phyloP scores from a whole-genome alignment of 2,329 filamentous ascomycete genomes.

The Intubia oerlemansii region DNA sequence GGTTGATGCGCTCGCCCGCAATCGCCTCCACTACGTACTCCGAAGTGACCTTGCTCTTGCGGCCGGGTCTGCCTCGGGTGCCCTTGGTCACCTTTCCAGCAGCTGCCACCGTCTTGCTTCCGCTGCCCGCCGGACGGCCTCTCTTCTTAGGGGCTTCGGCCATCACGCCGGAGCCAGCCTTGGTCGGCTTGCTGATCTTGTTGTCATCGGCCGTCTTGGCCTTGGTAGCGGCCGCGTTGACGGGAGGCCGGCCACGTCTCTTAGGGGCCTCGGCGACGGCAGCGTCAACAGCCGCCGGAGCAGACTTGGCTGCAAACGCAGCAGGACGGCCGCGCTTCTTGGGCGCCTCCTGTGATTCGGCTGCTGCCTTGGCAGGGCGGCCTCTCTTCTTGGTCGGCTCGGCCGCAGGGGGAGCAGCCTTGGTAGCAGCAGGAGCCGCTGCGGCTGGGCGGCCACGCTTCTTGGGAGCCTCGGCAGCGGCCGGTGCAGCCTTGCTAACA shows the following conservation, averaged over 20 bases:
- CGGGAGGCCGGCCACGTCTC: neutral
- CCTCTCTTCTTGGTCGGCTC: neutral
- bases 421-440: neutral
- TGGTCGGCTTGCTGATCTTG: too few relatives aligned
- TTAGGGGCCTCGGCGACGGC: neutral
- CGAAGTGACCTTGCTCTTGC: too few relatives aligned
- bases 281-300: too few relatives aligned
- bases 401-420: neutral
- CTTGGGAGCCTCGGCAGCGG: neutral
- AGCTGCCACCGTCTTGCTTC: constrained; percentile 4
- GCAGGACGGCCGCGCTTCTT: constrained; percentile 2
- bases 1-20: constrained; percentile 18
- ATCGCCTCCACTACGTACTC: constrained; percentile 28
- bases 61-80: too few relatives aligned
- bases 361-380: too few relatives aligned
- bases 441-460: constrained; percentile 1
- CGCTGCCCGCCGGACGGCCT: neutral
- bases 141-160: neutral
- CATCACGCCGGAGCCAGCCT: too few relatives aligned
- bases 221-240: neutral
- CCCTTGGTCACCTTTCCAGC: constrained; percentile 2
- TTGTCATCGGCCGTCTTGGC: neutral
- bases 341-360: neutral
- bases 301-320: too few relatives aligned
- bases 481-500: neutral